Base-by-base conservation (phyloP, 1,139 yeast genomes). In the Pneumocystis wakefieldiae region DNA sequence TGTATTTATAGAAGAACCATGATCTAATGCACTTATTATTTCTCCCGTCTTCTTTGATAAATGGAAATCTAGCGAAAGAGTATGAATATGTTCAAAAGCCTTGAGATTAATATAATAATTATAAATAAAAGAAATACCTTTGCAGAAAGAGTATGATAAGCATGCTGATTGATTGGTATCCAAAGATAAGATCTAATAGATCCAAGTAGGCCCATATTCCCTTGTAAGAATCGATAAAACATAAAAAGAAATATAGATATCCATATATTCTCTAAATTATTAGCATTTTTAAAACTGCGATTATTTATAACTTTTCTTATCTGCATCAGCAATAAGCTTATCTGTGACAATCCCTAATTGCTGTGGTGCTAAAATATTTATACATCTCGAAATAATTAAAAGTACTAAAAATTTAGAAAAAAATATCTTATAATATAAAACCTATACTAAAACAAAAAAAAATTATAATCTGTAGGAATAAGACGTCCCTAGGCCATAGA, bases 1-100 rank as follows among this genome's bases (percentile, higher is more conserved):
- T 95, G 91, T 87, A 2, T 97, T 96, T 59, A 92, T 91, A 74
- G 98, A 97, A 70, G 91, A 91, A 73, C 97, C 97, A 69, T 97
- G 78, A 71, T 92, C 98, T 70, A 92, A 91, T 0, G 97, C 97
- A 67, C 97, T 78, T 0, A 97, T 90, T 59, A 92, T 76, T 0
- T 96, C 97, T 69, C 98, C 97, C 0, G 98, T 91, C 73, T 92
- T 97, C 69, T 91, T 80, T 8, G 92, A 80, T 62, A 92, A 75
- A 73, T 92, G 98, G 80, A 92, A 92, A 29, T 90, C 89, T 61
- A 91, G 77, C 74, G 91, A 97, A 75, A 92, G 80, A 69, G 83
- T 83, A 73, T 92, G 79, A 65, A 92, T 77, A 73, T 90, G 97
- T 60, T 77, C 79, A 73, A 92, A 92, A 0, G 97, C 90, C 42